phyloP scores from a whole-genome alignment of 2,329 filamentous ascomycete genomes.

The Trichoderma atrobrunneum region DNA sequence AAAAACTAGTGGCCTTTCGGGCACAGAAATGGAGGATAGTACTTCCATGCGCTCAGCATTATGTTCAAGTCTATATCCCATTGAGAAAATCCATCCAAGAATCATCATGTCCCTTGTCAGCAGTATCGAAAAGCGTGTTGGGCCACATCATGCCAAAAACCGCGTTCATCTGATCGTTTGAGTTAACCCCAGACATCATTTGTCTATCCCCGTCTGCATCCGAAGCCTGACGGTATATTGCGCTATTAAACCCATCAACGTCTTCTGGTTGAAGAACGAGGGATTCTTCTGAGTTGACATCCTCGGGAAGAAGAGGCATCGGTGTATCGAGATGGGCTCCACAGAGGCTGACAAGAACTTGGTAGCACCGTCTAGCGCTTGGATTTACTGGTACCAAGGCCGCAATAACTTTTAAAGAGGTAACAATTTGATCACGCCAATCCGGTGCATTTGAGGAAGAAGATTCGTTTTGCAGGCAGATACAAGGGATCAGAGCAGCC shows the following conservation, averaged over 20 bases:
- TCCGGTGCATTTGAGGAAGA: slow-evolving; percentile 33
- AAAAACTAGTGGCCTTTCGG: neutral
- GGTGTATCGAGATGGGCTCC: slow-evolving; percentile 33
- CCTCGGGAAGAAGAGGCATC: neutral
- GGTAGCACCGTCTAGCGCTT: slow-evolving; percentile 41
- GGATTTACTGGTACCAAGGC: slow-evolving; percentile 39
- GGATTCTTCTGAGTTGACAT: neutral
- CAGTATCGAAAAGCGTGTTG: slow-evolving; percentile 31
- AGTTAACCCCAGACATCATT: slow-evolving; percentile 33
- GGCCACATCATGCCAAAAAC: slow-evolving; percentile 48
- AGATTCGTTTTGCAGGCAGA: slow-evolving; percentile 45
- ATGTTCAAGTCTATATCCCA: neutral
- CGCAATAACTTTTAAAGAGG: slow-evolving; percentile 36
- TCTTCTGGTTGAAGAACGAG: neutral
- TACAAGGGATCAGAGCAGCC: slow-evolving; percentile 46
- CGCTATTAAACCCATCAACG: neutral
- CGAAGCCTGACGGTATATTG: neutral
- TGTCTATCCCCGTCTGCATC: slow-evolving; percentile 14
- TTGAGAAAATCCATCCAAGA: slow-evolving; percentile 10
- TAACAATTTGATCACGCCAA: slow-evolving; percentile 42
- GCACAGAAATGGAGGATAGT: neutral
- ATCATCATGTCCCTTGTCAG: neutral
- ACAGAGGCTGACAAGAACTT: slow-evolving; percentile 42
- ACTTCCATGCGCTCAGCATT: neutral
- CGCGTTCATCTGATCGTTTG: slow-evolving; percentile 43